Evolutionary conservation across 2,329 filamentous ascomycete genomes (phyloP), one percentile per base, ranked within the genome.

Genomic region (Penicillium sp.): DNA sequence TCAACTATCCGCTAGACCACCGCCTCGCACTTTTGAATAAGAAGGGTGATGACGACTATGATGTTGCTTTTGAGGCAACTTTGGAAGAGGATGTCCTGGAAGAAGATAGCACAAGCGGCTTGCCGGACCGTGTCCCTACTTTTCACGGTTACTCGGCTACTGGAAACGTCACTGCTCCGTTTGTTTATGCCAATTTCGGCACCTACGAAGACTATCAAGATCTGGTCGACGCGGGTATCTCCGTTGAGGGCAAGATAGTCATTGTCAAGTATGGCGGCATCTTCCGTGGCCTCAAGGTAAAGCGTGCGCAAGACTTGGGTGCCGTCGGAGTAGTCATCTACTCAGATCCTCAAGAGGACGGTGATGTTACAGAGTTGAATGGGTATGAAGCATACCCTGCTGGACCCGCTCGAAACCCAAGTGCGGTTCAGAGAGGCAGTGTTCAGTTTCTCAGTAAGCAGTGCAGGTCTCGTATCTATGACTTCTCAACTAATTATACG

Each of bases 121-220:
- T 91, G 47, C 74, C 82, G 9, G 82, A 91, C 65, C 81, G 90
- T 28, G 82, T 97, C 23, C 91, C 93, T 1, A 93, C 88, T 0
- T 97, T 97, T 77, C 93, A 97, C 68, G 94, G 93, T 53, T 97
- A 97, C 72, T 96, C 91, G 3, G 91, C 91, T 4, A 92, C 81
- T 59, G 93, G 93, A 26, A 96, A 97, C 70, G 93, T 95, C 48
- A 97, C 93, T 0, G 91, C 85, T 2, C 83, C 85, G 14, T 94
- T 90, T 62, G 89, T 96, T 30, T 97, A 88, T 67, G 91, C 90
- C 69, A 97, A 97, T 73, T 96, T 94, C 66, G 93, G 92, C 52
- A 94, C 89, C 0, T 95, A 87, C 68, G 76, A 82, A 61, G 93
- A 97, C 69, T 97, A 87, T 62, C 88, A 94, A 64, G 91, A 96